Evolutionary conservation across 352 stramenopile species (phyloP), one percentile per base, ranked within the genome.

Genomic region (Phytopythium helicoides): DNA sequence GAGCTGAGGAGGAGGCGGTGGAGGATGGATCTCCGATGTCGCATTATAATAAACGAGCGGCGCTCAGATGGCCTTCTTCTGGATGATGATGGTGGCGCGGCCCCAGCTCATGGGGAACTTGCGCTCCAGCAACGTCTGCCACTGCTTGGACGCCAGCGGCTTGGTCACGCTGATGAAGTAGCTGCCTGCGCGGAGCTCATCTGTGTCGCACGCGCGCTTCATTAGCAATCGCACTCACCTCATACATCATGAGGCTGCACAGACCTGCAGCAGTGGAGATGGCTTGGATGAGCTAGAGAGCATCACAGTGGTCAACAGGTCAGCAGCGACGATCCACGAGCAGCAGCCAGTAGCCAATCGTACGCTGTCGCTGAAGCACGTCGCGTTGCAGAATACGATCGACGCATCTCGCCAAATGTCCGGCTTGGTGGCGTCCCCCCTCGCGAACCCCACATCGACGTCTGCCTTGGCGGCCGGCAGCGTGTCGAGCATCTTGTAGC

Each of bases 41-140:
- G 19, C 3, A 16, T 47, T 49, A 36, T 19, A 26, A 37, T 47
- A 26, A 10, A 47, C 39, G 39, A 3, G 11, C 16, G 15, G 16
- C 19, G 14, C 14, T 56, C 57, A 87, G 28, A 83, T 68, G 45
- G 72, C 54, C 45, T 87, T 87, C 58, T 78, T 80, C 52, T 87
- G 76, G 28, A 87, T 51, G 49, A 86, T 79, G 35, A 87, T 69
- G 38, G 74, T 86, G 15, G 76, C 73, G 21, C 51, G 68, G 5
- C 73, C 76, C 76, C 76, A 87, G 47, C 76, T 87, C 76, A 87
- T 87, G 51, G 60, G 60, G 38, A 87, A 76, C 37, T 83, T 85
- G 23, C 73, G 73, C 56, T 87, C 76, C 15, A 71, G 60, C 51
- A 87, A 49, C n/a, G 59, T 68, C 61, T 84, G 74, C 76, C 76